Evolutionary conservation across 139 green algal genomes (phyloP).

Genomic region (Chlorella vulgaris): DNA sequence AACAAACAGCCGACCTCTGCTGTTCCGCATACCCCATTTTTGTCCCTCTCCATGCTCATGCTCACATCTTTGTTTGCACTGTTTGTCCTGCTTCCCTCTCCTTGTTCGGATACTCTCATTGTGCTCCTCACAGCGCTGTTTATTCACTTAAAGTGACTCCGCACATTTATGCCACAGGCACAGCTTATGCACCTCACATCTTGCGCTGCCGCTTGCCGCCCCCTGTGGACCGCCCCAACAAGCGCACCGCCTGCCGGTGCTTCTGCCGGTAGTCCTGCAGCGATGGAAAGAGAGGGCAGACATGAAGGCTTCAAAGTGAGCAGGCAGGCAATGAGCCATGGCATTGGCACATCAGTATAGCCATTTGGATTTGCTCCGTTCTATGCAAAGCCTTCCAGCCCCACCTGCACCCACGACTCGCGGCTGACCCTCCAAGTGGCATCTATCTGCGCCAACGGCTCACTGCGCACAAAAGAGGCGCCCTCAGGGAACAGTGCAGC

Average conservation of each 20-base stretch:
- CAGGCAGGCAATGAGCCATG: too few relatives aligned
- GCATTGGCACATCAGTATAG: too few relatives aligned
- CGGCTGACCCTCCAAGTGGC: conserved; percentile 29
- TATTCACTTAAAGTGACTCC: not conserved
- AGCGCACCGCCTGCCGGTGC: conserved; percentile 35
- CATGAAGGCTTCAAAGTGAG: not conserved
- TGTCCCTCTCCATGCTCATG: too few relatives aligned
- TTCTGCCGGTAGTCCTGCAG: conserved; percentile 35
- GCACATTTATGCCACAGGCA: not conserved
- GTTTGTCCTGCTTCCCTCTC: too few relatives aligned
- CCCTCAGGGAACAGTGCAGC: conserved; percentile 27
- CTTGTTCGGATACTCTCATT: not conserved
- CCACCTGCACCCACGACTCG: conserved; percentile 15
- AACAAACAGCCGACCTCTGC: too few relatives aligned
- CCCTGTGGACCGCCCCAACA: conserved; percentile 1
- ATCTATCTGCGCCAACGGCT: conserved; percentile 37
- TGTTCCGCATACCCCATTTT: too few relatives aligned
- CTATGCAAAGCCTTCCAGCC: not conserved
- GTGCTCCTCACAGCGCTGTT: not conserved
- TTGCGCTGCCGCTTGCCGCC: conserved; percentile 31
- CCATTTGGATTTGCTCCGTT: too few relatives aligned
- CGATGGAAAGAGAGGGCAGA: not conserved
- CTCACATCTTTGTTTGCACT: not conserved
- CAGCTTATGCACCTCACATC: not conserved
- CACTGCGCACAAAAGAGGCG: conserved; percentile 24